Conservation (phyloP, 1,284 basidiomycete genomes). For the Pascua sp. region DNA sequence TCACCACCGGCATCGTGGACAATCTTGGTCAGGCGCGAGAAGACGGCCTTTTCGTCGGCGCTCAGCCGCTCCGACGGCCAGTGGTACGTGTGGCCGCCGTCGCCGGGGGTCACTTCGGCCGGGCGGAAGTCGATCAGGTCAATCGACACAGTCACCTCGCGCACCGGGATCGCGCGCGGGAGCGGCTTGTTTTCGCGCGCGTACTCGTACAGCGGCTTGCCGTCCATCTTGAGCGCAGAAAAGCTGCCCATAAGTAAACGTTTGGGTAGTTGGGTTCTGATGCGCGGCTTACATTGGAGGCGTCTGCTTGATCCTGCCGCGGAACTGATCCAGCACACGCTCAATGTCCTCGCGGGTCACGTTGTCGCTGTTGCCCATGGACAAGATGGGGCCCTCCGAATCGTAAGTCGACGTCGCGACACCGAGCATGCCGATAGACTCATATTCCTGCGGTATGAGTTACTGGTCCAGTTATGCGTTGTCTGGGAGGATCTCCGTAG, state of each 20-base stretch:
- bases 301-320: conserved; percentile 81
- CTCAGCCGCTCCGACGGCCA: conserved; percentile 72
- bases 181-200: conserved; percentile 84
- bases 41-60: conserved; percentile 64
- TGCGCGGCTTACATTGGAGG: conserved; percentile 95
- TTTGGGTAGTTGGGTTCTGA: no score
- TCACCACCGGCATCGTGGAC: conserved; percentile 39
- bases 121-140: conserved; percentile 57
- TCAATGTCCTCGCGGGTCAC: conserved; percentile 76
- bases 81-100: conserved; percentile 56
- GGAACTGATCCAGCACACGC: conserved; percentile 67
- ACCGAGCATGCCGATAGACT: conserved; percentile 83
- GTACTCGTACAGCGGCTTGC: conserved; percentile 92
- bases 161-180: conserved; percentile 84
- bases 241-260: conserved; percentile 59
- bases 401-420: conserved; percentile 96
- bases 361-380: conserved; percentile 74
- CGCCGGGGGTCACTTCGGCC: conserved; percentile 40
- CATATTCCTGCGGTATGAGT: conserved; percentile 68
- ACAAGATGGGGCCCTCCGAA: conserved; percentile 73
- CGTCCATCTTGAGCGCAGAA: conserved; percentile 98
- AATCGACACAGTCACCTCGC: conserved; percentile 73
- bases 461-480: no score
- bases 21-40: conserved; percentile 59
- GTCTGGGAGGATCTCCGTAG: no score